Base-by-base conservation (phyloP, 108 stramenopile species). In the Cyclotella choctawhatcheeana region DNA sequence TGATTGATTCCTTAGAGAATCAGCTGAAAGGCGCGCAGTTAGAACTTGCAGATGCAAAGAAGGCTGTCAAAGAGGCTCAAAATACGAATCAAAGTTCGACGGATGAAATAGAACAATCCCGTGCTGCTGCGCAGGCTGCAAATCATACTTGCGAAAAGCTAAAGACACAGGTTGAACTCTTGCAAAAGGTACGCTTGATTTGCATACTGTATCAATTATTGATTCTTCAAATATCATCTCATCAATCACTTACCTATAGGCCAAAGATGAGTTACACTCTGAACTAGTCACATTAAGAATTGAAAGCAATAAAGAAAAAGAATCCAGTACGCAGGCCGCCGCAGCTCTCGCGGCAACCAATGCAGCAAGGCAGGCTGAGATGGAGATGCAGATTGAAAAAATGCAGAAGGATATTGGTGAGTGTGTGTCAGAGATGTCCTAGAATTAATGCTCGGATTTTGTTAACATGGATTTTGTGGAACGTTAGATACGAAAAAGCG, bases 301-400 rank as follows among this genome's bases (percentile, higher is more conserved):
- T 33, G 71, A 79, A 34, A 43, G 22, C n/a, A 70, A 79, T 1
- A 79, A 67, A 17, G 71, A 79, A 31, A 64, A 44, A 48, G 64
- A 79, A 58, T 72, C 71, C 16, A 72, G 65, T 54, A 72, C 64
- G 3, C 78, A 79, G 32, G 78, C 65, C 14, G 78, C 78, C 32
- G 78, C 78, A 20, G 34, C 78, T 10, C 64, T 79, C 34, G 78
- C 78, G 26, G 78, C 78, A 51, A 79, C 78, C 8, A 79, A 79
- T 68, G 71, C 78, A 13, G 78, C 78, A 21, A 70, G 78, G 13
- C 78, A 79, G 40, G 71, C 64, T 30, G 78, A 79, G 43, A 72
- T 79, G 78, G 78, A 79, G 50, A 72, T 79, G 78, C 65, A 37
- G 44, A 62, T 79, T 3, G 78, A 79, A 29, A 72, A 67, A 54